A percentile compares a stretch with the other conserved stretches of the same genome.
phyloP scores from a whole-genome alignment of 345 rosid species.

The Eucalyptus cloeziana region DNA sequence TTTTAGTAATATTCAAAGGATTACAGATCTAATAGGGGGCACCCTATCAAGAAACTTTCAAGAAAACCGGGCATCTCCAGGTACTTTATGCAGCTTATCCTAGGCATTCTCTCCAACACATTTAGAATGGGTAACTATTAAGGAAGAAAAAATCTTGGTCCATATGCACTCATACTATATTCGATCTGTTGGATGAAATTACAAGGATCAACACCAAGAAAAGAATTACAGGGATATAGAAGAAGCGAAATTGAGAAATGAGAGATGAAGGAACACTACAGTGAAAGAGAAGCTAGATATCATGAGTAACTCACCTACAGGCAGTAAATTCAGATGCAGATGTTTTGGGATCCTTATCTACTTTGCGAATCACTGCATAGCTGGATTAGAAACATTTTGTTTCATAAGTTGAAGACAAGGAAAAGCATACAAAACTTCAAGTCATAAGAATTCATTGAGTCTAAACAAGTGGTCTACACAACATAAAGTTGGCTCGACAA shows the following conservation, averaged over 20 bases:
- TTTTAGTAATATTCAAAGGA: background rate
- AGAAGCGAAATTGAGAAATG: background rate
- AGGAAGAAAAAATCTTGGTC: background rate
- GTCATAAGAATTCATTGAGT: background rate
- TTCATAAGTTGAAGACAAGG: background rate
- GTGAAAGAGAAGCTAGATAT: background rate
- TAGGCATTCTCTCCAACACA: background rate
- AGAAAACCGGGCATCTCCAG: background rate
- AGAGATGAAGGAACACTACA: background rate
- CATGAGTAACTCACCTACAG: slow-evolving; percentile 26
- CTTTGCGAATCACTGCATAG: slow-evolving; percentile 55
- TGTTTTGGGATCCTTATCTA: slow-evolving; percentile 33
- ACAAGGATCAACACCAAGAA: background rate
- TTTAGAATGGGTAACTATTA: background rate
- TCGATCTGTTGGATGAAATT: background rate
- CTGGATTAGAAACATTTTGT: slow-evolving; percentile 20
- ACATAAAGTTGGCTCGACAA: background rate
- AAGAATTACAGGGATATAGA: background rate
- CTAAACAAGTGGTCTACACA: background rate
- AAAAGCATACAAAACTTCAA: background rate
- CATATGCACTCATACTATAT: background rate
- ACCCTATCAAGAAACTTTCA: background rate
- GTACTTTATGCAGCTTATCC: background rate
- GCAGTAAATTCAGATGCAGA: slow-evolving; percentile 32
- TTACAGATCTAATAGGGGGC: background rate